Evolutionary conservation across 768 basidiomycete genomes (phyloP).

Genomic region (Chalciporus sphaerocephalus): DNA sequence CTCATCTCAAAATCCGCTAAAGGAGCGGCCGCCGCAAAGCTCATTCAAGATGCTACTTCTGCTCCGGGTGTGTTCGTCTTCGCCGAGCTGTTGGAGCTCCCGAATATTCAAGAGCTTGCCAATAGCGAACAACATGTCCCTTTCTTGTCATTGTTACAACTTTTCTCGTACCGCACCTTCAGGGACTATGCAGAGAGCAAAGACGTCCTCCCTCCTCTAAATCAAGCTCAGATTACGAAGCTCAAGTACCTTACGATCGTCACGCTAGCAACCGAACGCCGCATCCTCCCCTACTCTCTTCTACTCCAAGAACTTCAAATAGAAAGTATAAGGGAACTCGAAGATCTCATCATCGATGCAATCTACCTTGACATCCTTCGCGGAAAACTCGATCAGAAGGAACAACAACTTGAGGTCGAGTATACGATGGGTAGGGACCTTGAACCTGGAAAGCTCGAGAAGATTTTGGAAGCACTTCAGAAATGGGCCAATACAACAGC

Average conservation of each 20-base stretch:
- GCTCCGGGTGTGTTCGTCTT: slow-evolving; percentile 93
- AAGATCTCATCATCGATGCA: slow-evolving; percentile 95
- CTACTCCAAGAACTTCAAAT: slow-evolving; percentile 71
- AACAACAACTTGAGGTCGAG: slow-evolving; percentile 85
- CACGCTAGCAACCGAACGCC: slow-evolving; percentile 68
- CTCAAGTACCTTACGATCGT: slow-evolving; percentile 92
- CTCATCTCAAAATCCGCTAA: slow-evolving; percentile 90
- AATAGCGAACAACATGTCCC: slow-evolving; percentile 58
- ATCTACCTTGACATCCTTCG: slow-evolving; percentile 89
- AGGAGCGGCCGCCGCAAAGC: slow-evolving; percentile 88
- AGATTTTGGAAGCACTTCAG: slow-evolving; percentile 55
- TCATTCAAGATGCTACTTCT: slow-evolving; percentile 79
- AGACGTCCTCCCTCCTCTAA: slow-evolving; percentile 61
- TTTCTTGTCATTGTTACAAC: slow-evolving; percentile 62
- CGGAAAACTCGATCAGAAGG: slow-evolving; percentile 91
- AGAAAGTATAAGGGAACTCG: slow-evolving; percentile 79
- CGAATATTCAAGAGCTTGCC: slow-evolving; percentile 88
- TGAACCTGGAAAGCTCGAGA: slow-evolving; percentile 65
- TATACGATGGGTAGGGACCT: slow-evolving; percentile 91
- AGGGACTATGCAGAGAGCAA: slow-evolving; percentile 77
- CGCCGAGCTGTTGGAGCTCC: slow-evolving; percentile 77
- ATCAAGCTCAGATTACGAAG: slow-evolving; percentile 72
- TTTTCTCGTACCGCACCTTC: slow-evolving; percentile 90
- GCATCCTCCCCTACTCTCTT: slow-evolving; percentile 77
- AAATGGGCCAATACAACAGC: slow-evolving; percentile 73